Evolutionary conservation across 1,139 yeast genomes (phyloP).

Genomic region (Lodderomyces margitis): DNA sequence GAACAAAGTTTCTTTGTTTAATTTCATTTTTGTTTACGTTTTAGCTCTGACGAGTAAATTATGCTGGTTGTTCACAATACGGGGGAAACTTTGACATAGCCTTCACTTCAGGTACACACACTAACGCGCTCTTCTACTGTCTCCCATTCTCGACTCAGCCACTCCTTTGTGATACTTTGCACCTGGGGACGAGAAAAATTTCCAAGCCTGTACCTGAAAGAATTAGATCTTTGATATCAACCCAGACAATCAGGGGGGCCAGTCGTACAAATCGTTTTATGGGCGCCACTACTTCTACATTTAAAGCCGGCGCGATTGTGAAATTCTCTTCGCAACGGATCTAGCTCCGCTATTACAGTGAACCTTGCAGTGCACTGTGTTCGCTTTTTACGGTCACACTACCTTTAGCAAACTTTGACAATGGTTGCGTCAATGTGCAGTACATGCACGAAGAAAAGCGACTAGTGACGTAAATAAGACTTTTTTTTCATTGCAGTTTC

Average conservation of each 20-base stretch:
- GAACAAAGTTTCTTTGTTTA: background rate
- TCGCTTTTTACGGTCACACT: background rate
- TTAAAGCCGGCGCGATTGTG: no score
- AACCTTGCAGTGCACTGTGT: background rate
- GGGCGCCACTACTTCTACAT: no score
- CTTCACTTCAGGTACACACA: background rate
- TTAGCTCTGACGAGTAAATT: background rate
- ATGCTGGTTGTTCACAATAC: conserved; percentile 1
- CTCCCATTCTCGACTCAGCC: background rate
- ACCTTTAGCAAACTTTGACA: background rate
- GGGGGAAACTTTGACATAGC: background rate
- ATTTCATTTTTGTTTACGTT: background rate
- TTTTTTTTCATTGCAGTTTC: background rate
- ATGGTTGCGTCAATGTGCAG: background rate
- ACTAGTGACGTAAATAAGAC: background rate
- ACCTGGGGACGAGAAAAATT: background rate
- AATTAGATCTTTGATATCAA: no score
- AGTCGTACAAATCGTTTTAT: no score
- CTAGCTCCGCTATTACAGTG: no score
- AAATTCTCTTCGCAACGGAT: no score
- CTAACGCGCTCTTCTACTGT: background rate
- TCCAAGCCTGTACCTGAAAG: background rate
- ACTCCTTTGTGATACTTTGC: background rate
- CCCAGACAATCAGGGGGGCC: no score
- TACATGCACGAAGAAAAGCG: background rate